A percentile compares a stretch with the other conserved stretches of the same genome.
Conservation (phyloP, 805 yeast species). For the Hemisphaericaspora nanyangensis region DNA sequence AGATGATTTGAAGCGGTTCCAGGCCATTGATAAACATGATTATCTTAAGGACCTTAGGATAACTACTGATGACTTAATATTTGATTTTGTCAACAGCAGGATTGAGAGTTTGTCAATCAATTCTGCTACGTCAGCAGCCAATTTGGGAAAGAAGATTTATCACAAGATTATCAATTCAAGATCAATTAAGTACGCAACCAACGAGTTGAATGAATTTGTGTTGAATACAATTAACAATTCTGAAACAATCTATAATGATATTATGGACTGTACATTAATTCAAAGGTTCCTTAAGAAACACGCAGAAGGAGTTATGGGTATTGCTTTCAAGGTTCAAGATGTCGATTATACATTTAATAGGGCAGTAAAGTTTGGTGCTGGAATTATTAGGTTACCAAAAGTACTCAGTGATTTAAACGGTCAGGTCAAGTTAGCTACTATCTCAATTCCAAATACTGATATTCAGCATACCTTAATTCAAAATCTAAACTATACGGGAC, state of each 20-base stretch:
- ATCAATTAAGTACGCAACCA: constrained; percentile 8
- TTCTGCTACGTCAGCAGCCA: neutral
- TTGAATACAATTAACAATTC: constrained; percentile 13
- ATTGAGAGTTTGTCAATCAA: constrained; percentile 8
- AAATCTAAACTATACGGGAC: constrained; percentile 35
- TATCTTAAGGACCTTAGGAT: constrained; percentile 7
- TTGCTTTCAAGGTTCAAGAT: constrained; percentile 60
- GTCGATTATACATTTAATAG: constrained; percentile 40
- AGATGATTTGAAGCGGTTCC: constrained; percentile 14
- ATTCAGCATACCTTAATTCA: constrained; percentile 67
- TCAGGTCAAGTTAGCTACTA: constrained; percentile 45
- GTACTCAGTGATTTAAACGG: constrained; percentile 46
- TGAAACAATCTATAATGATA: constrained; percentile 15
- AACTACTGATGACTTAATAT: constrained; percentile 27
- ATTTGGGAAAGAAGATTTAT: constrained; percentile 9
- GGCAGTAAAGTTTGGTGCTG: constrained; percentile 56
- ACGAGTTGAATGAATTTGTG: constrained; percentile 10
- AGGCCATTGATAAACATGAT: constrained; percentile 17
- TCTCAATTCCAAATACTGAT: constrained; percentile 48
- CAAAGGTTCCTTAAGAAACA: constrained; percentile 40
- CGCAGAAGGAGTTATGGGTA: constrained; percentile 81
- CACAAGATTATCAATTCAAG: constrained; percentile 12
- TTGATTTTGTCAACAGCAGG: constrained; percentile 35
- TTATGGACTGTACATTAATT: constrained; percentile 13
- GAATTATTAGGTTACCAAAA: constrained; percentile 22